These are phyloP conservation scores for Globisporangium perplexum DNA, from an alignment of 352 stramenopile species.

Conservation along the genomic window DNA sequence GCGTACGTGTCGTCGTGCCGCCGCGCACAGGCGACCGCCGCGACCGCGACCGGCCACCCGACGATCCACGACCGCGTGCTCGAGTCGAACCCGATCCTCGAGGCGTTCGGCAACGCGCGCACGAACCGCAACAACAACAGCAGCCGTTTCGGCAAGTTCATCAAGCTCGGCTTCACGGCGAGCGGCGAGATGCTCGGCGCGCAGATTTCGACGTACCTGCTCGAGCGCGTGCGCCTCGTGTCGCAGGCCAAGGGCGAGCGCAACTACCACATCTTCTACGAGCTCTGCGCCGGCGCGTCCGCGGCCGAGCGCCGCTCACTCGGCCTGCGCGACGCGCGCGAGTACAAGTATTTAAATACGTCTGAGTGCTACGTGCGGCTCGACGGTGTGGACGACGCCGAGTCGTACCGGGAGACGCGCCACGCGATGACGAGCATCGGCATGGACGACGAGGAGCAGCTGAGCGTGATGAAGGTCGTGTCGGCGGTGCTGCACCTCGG, in stretches of 20 bases:
- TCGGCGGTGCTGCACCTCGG: constrained; percentile 85
- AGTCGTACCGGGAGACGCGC: constrained; percentile 69
- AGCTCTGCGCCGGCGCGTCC: constrained; percentile 85
- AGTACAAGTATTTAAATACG: constrained; percentile 86
- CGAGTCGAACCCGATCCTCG: constrained; percentile 94
- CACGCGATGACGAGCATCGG: constrained; percentile 82
- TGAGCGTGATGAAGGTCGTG: constrained; percentile 80
- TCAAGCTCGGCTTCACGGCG: constrained; percentile 88
- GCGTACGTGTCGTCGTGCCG: constrained; percentile 70
- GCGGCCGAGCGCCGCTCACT: constrained; percentile 44
- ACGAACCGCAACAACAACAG: constrained; percentile 97
- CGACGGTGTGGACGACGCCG: constrained; percentile 73
- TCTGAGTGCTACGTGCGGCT: constrained; percentile 65
- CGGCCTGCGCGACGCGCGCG: constrained; percentile 31
- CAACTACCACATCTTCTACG: constrained; percentile 99
- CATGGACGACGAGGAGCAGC: constrained; percentile 69
- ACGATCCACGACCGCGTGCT: constrained; percentile 86
- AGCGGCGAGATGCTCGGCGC: constrained; percentile 77
- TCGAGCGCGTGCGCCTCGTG: constrained; percentile 95
- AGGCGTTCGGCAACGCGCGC: constrained; percentile 94
- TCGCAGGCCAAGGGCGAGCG: constrained; percentile 91
- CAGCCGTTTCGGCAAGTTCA: constrained; percentile 96
- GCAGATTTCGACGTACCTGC: constrained; percentile 90
- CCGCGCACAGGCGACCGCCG: not conserved
- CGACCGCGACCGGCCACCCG: constrained; percentile 19